phyloP scores from a whole-genome alignment of 257 asterid genomes.

The Ophiorrhiza pumila region DNA sequence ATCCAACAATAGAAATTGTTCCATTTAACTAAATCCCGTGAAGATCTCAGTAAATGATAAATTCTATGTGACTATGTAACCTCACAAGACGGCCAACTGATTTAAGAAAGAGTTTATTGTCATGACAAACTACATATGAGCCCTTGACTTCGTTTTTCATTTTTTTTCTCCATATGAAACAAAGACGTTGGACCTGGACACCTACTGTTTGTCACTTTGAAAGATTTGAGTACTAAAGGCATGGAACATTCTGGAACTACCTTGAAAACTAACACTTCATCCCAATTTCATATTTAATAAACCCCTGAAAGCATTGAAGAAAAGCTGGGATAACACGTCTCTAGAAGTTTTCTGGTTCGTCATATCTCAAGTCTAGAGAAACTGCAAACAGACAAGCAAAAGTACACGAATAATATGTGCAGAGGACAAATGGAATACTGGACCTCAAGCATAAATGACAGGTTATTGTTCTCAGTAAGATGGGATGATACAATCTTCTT shows the following conservation, averaged over 20 bases:
- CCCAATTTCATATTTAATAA: neutral
- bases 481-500: constrained; percentile 38
- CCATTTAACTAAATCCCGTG: neutral
- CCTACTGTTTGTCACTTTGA: neutral
- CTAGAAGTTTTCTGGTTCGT: neutral
- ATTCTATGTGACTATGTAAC: neutral
- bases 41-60: neutral
- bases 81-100: neutral
- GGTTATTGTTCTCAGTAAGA: constrained; percentile 46
- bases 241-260: neutral
- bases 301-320: neutral
- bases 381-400: neutral
- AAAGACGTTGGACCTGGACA: neutral
- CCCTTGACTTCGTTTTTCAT: too few relatives aligned
- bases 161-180: neutral
- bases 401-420: neutral
- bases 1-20: too few relatives aligned
- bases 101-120: neutral
- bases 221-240: neutral
- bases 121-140: neutral
- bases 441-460: constrained; percentile 85
- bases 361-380: neutral
- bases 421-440: neutral
- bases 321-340: neutral
- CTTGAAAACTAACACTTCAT: neutral